Conservation (phyloP, 1,284 basidiomycete genomes). For the Tylopilus sp. region DNA sequence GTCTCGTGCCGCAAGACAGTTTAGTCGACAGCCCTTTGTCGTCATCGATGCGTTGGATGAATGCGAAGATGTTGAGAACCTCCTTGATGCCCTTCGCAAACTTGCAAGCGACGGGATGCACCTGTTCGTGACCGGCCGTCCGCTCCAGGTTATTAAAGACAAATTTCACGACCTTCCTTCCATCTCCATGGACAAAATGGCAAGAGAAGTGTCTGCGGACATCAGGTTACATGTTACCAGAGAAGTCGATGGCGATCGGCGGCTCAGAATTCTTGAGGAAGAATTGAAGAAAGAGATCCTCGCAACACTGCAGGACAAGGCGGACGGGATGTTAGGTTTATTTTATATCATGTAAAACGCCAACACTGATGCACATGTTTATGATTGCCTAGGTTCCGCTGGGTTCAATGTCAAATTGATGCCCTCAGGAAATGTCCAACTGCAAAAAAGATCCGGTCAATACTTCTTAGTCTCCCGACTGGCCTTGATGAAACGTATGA, state of each 20-base stretch:
- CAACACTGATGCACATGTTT: background rate
- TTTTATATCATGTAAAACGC: too few relatives aligned
- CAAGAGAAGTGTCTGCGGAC: background rate
- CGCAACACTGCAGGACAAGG: background rate
- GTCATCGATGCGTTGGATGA: constrained; percentile 10
- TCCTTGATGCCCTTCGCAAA: background rate
- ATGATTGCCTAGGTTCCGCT: background rate
- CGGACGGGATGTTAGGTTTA: background rate
- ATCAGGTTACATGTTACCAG: background rate
- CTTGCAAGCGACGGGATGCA: background rate
- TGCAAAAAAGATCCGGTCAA: background rate
- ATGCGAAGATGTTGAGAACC: background rate
- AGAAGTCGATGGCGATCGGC: background rate
- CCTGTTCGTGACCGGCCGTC: constrained; percentile 1
- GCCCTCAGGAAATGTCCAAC: background rate
- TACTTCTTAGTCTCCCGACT: background rate
- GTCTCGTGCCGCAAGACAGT: background rate
- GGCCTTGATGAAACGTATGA: background rate
- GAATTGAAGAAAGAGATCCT: background rate
- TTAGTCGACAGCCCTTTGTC: background rate
- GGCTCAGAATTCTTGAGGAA: background rate
- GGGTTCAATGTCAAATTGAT: background rate
- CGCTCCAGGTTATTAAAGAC: background rate
- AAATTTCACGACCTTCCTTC: background rate
- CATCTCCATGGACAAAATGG: background rate